Evolutionary conservation across 2,329 filamentous ascomycete genomes (phyloP).

Genomic region (Pezicula rhizophila): DNA sequence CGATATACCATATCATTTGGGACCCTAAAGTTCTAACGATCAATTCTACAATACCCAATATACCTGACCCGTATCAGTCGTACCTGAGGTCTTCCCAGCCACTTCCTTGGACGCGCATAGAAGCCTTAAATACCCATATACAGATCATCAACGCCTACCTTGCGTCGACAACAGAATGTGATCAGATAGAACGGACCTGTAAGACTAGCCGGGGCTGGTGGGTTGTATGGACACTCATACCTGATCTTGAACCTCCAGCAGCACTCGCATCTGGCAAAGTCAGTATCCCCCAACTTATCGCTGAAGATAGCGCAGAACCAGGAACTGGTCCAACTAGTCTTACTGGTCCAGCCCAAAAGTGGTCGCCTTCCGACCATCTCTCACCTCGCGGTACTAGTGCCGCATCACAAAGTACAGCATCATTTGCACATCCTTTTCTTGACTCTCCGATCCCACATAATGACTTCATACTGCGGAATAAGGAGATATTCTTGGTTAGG

Average conservation of each 20-base stretch:
- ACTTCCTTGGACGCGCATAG: constrained; percentile 49
- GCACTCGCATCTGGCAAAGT: constrained; percentile 1
- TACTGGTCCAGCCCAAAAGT: neutral
- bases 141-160: constrained; percentile 55
- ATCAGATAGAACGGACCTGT: constrained; percentile 53
- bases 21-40: constrained; percentile 50
- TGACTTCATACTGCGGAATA: constrained; percentile 26
- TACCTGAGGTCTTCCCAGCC: constrained; percentile 22
- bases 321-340: neutral
- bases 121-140: constrained; percentile 59
- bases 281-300: constrained; percentile 8
- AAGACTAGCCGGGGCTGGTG: constrained; percentile 65
- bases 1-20: constrained; percentile 59
- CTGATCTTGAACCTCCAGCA: constrained; percentile 29
- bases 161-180: constrained; percentile 35
- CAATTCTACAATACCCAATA: constrained; percentile 61
- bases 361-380: neutral
- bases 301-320: constrained; percentile 8
- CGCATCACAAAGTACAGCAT: constrained; percentile 10
- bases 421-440: constrained; percentile 25
- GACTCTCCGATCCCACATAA: constrained; percentile 4
- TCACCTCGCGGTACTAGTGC: constrained; percentile 11
- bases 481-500: constrained; percentile 57
- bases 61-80: constrained; percentile 41
- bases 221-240: constrained; percentile 59